Percentiles rank a stretch among this genome's conserved stretches.
Evolutionary conservation across 2,329 filamentous ascomycete genomes (phyloP).

Genomic region (Hypoxylon sp.): DNA sequence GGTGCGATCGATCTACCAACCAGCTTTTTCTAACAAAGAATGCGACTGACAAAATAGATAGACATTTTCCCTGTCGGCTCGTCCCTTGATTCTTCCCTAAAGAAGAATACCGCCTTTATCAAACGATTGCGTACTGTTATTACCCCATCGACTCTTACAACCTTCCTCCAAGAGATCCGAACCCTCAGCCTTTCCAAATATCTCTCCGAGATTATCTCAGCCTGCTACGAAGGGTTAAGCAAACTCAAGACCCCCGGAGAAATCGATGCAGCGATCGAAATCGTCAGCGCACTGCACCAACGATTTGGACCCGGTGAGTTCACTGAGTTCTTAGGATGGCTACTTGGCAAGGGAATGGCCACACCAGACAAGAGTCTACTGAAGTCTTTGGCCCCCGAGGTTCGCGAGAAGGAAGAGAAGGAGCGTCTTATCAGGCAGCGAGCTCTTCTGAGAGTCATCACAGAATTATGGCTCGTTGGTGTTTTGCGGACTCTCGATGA

Average conservation of each 20-base stretch:
- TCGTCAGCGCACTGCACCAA: conserved; percentile 94
- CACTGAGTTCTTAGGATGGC: conserved; percentile 90
- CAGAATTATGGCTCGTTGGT: conserved; percentile 94
- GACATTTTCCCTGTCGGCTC: conserved; percentile 80
- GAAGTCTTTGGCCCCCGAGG: conserved; percentile 80
- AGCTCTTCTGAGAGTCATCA: conserved; percentile 86
- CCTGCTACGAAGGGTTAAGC: conserved; percentile 92
- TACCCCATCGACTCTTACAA: conserved; percentile 78
- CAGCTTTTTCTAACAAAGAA: not conserved
- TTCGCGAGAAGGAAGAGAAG: conserved; percentile 94
- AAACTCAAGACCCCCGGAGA: conserved; percentile 92
- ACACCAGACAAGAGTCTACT: conserved; percentile 86
- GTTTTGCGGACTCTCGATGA: conserved; percentile 82
- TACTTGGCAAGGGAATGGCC: conserved; percentile 87
- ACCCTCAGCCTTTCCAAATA: conserved; percentile 95
- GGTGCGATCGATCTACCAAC: conserved; percentile 62
- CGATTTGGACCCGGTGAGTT: conserved; percentile 91
- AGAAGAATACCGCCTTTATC: conserved; percentile 98
- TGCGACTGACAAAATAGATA: conserved; percentile 50
- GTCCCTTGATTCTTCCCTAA: conserved; percentile 91
- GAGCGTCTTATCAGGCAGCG: conserved; percentile 88
- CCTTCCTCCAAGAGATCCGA: conserved; percentile 89
- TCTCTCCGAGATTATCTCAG: conserved; percentile 94
- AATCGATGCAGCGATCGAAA: conserved; percentile 89
- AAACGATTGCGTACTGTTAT: conserved; percentile 93